Base-by-base conservation (phyloP, 768 basidiomycete species). In the Coprinopsis sp. region DNA sequence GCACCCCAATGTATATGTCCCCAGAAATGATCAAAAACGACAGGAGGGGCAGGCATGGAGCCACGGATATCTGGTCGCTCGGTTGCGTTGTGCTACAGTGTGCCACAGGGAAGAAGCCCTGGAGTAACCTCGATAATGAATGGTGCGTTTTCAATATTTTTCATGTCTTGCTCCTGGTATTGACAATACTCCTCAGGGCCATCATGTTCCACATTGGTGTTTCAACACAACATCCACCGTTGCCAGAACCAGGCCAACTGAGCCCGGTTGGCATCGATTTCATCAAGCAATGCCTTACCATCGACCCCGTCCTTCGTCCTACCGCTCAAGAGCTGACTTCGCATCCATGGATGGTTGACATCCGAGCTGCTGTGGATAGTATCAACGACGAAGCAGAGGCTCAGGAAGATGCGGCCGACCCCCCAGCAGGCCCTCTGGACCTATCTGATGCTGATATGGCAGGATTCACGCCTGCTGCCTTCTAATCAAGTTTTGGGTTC, bases 1-100 rank as follows among this genome's bases (percentile, higher is more conserved):
- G 93, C 14, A 99, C 96, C 11, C 96, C 96, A 0, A 98, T 98
- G 95, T 98, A 99, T 65, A 97, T 99, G 91, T 96, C 94, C 4
- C 96, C 96, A 1, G 96, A 99, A 62, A 82, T 96, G 44, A 98
- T 99, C 71, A 91, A 95, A 69, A 96, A 88, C 56, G 91, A 95
- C 56, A 84, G 77, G 52, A 73, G 82, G 12, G 92, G 93, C 22
- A 76, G 87, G 41, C 83, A 90, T 53, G 96, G 96, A 14, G 91
- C 95, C 10, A 96, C 96, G 89, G 96, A 99, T 62, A 84, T 99
- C 34, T 99, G 96, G 96, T 91, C 92, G 19, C 67, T 97, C 47
- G 96, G 96, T 14, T 98, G 96, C 60, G 92, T 98, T n/a, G 84
- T 98, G 12, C 78, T 98, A 24, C 94, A 99, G 63, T 92, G 89